Percentiles rank a stretch among this genome's conserved stretches.
phyloP scores from a whole-genome alignment of 1,139 yeast genomes.

The Meyerozyma elateridarum region DNA sequence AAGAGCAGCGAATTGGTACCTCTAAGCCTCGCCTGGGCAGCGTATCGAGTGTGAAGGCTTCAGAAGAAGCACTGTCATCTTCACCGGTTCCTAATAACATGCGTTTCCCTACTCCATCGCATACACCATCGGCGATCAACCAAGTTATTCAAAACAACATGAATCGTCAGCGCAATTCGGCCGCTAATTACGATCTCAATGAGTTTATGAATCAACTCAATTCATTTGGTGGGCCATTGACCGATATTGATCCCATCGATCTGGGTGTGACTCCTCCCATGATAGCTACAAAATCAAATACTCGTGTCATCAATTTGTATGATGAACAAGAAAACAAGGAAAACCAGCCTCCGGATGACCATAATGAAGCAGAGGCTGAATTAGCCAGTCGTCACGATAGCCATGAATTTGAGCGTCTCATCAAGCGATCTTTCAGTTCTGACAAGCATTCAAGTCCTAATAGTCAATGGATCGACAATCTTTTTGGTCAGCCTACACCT shows the following conservation, averaged over 20 bases:
- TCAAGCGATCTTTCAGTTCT: conserved; percentile 32
- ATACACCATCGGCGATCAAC: conserved; percentile 42
- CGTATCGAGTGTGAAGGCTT: conserved; percentile 14
- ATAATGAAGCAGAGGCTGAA: conserved; percentile 6
- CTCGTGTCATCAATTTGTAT: conserved; percentile 39
- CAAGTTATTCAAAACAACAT: conserved; percentile 33
- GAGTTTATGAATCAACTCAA: conserved; percentile 48
- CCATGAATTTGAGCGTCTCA: conserved; percentile 37
- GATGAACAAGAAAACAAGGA: conserved; percentile 41
- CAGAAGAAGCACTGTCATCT: conserved; percentile 17
- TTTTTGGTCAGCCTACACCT: conserved; percentile 45
- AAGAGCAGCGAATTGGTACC: conserved; percentile 26
- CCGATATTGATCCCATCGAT: conserved; percentile 49
- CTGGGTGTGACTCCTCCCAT: conserved; percentile 40
- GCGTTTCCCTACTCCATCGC: conserved; percentile 40
- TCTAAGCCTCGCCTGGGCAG: conserved; percentile 7
- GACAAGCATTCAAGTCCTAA: conserved; percentile 28
- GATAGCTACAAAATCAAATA: conserved; percentile 46
- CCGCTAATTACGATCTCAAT: conserved; percentile 37
- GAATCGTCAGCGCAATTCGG: conserved; percentile 18
- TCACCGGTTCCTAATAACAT: conserved; percentile 19
- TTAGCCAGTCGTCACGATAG: too few relatives aligned
- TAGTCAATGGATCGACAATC: conserved; percentile 33
- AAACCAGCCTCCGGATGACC: conserved; percentile 33
- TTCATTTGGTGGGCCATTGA: conserved; percentile 48